These are phyloP conservation scores for Elaphomyces granulatus DNA, from an alignment of 495 filamentous ascomycete species.

Conservation along the genomic window DNA sequence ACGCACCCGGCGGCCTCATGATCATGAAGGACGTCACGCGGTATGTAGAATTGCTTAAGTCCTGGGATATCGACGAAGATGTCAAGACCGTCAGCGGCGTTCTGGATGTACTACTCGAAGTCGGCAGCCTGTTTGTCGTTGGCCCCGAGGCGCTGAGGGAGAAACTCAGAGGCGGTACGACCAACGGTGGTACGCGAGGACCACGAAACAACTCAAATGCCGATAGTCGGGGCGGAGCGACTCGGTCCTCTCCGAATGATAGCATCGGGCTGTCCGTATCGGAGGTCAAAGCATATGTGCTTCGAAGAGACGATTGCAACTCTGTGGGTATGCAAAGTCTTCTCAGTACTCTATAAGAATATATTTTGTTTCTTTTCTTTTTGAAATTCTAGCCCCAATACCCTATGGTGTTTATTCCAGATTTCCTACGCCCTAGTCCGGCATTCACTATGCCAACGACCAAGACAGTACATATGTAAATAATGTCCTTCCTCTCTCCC, in stretches of 20 bases:
- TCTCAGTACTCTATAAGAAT: constrained; percentile 39
- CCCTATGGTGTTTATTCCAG: no score
- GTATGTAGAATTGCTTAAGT: constrained; percentile 69
- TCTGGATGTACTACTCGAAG: constrained; percentile 78
- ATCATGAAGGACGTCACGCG: constrained; percentile 90
- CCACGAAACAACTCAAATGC: constrained; percentile 8
- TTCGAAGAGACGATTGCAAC: constrained; percentile 66
- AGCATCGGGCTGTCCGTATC: constrained; percentile 43
- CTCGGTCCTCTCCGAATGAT: constrained; percentile 6
- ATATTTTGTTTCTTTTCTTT: neutral
- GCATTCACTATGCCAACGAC: no score
- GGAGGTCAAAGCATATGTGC: constrained; percentile 73
- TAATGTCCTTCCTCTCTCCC: no score
- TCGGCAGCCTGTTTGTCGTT: constrained; percentile 94
- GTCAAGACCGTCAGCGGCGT: constrained; percentile 39
- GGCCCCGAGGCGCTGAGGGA: constrained; percentile 78
- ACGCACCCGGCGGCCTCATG: constrained; percentile 82
- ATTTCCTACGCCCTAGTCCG: no score
- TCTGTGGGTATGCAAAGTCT: constrained; percentile 70
- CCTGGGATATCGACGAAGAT: constrained; percentile 61
- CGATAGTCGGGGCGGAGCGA: constrained; percentile 8
- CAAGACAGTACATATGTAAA: no score
- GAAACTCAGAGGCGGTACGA: constrained; percentile 44
- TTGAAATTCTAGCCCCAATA: no score
- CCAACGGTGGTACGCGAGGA: constrained; percentile 15